Evolutionary conservation across 345 rosid genomes (phyloP).

Genomic region (Eucalyptus erythrocorys): DNA sequence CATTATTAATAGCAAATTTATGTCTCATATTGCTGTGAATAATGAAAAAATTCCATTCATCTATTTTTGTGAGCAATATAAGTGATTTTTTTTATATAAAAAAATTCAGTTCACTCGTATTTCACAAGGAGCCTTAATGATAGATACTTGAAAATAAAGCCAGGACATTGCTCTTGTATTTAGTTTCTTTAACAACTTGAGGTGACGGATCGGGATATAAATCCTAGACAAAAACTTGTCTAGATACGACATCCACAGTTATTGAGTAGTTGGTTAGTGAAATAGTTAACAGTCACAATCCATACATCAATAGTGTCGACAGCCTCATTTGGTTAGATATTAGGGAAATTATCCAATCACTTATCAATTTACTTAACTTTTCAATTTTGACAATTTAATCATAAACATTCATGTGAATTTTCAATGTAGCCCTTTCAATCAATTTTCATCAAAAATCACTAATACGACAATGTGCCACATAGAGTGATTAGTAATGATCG

Average conservation of each 20-base stretch:
- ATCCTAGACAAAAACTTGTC: neutral
- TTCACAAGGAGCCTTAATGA: no score
- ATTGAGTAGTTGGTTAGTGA: neutral
- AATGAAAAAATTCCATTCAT: neutral
- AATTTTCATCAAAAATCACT: neutral
- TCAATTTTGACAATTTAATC: neutral
- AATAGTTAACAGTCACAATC: neutral
- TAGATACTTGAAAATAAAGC: neutral
- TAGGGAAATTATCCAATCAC: neutral
- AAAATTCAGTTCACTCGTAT: no score
- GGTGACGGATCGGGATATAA: neutral
- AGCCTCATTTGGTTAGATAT: neutral
- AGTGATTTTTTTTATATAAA: no score
- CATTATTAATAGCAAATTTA: neutral
- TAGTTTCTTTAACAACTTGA: neutral
- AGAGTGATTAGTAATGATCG: accelerated
- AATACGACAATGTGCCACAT: accelerated
- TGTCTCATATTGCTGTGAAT: neutral
- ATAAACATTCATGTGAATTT: accelerated
- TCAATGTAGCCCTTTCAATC: accelerated
- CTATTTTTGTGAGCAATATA: neutral
- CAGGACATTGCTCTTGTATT: neutral
- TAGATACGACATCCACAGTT: neutral
- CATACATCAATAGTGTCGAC: neutral
- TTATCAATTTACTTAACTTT: neutral